phyloP scores from a whole-genome alignment of 2,329 filamentous ascomycete species.

The Golovinomyces cichoracearum region DNA sequence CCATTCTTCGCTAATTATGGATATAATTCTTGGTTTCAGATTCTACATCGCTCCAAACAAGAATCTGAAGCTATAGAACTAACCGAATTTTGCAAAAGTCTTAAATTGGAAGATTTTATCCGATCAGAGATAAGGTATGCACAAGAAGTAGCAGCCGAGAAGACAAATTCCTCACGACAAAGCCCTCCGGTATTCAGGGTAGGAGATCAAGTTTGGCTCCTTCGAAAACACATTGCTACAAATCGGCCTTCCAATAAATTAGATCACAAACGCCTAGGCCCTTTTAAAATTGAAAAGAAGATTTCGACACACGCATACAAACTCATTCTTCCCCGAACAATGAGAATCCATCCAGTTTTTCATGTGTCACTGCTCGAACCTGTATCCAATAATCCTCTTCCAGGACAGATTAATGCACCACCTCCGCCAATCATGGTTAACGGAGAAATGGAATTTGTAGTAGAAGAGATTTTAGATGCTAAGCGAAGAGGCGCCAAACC shows the following conservation, averaged over 20 bases:
- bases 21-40: not conserved
- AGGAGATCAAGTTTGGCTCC: slow-evolving; percentile 1
- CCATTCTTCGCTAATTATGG: slow-evolving; percentile 1
- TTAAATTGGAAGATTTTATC: not conserved
- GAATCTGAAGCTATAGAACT: not conserved
- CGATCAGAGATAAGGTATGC: not conserved
- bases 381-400: not conserved
- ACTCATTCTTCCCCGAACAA: not conserved
- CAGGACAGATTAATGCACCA: not conserved
- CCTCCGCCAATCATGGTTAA: not conserved
- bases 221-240: slow-evolving; percentile 1
- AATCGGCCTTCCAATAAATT: slow-evolving; percentile 1
- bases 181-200: not conserved
- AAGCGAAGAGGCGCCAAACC: not conserved
- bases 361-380: slow-evolving; percentile 3
- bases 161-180: not conserved
- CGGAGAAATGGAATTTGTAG: not conserved
- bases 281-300: slow-evolving; percentile 1
- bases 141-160: not conserved
- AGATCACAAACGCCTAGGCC: slow-evolving; percentile 2
- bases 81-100: not conserved
- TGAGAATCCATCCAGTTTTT: slow-evolving; percentile 2
- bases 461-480: not conserved
- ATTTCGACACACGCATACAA: slow-evolving; percentile 1
- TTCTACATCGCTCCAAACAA: not conserved